Base-by-base conservation (phyloP, 371 early-diverging fungal species). In the Nosema muscidifuracis region DNA sequence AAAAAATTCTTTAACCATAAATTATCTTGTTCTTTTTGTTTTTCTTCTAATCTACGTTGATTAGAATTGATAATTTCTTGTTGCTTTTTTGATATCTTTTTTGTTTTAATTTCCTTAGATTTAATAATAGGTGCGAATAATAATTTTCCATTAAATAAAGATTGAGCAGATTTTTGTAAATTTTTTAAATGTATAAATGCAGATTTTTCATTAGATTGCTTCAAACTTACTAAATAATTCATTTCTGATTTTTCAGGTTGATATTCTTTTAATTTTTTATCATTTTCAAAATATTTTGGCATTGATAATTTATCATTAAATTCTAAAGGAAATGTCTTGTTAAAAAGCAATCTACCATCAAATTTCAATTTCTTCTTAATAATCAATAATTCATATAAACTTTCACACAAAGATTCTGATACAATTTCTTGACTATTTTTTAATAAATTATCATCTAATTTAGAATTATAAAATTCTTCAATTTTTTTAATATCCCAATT, bases 51-150 rank as follows among this genome's bases (percentile, higher is more conserved):
- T 67, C 76, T 76, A 31, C 69, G 73, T 12, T 73, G 55, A 72
- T 82, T 83, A 43, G 70, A 50, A 30, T 78, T 75, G 10, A 81
- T 83, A 30, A 83, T 82, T 47, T 72, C 58, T 62, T 65, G 66
- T 65, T 76, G 82, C 53, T 83, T 83, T 42, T 71, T 67, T 16
- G 71, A 62, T 38, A 76, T 81, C 61, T 74, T 76, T 36, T 63
- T 44, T 33, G 26, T 60, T 58, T 76, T 68, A 33, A 50, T 51
- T 12, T 70, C 62, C 57, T 47, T 71, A 10, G 22, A 18, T 24
- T 36, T 55, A 2, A 66, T 31, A 34, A 75, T 68, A 4, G 71
- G 66, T 1, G 51, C 13, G 44, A 69, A 80, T 9, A 70, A 34
- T 16, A 80, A 58, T 51, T 67, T 65, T 9, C 73, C 73, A 42